phyloP scores from a whole-genome alignment of 352 stramenopile species.

The Vaucheria bursata region DNA sequence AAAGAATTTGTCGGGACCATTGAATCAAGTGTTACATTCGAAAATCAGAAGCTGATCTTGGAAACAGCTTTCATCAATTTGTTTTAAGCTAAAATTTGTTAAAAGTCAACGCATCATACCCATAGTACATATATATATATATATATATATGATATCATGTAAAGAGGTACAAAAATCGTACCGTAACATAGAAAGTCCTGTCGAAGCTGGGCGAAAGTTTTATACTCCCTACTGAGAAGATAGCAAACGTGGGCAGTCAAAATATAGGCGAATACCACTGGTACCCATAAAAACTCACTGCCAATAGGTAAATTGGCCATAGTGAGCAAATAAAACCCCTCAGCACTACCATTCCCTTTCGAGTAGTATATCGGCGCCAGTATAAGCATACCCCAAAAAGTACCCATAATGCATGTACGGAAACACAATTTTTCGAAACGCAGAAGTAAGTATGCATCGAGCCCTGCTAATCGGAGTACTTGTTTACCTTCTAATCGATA shows the following conservation, averaged over 20 bases:
- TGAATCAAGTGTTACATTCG: too few species aligned
- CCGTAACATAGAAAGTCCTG: background rate
- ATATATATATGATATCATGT: too few species aligned
- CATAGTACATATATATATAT: too few species aligned
- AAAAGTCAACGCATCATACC: too few species aligned
- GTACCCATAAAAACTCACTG: conserved; percentile 18
- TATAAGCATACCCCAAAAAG: conserved; percentile 42
- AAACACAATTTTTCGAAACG: conserved; percentile 32
- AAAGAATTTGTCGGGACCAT: too few species aligned
- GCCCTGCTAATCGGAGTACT: conserved; percentile 5
- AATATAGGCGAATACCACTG: conserved; percentile 30
- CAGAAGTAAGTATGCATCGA: conserved; percentile 38
- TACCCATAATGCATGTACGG: conserved; percentile 20
- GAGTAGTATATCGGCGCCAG: conserved; percentile 24
- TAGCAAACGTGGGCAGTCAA: conserved; percentile 35
- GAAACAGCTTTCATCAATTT: too few species aligned
- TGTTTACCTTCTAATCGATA: background rate
- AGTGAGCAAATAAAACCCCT: conserved; percentile 21
- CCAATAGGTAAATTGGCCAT: conserved; percentile 13
- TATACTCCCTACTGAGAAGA: conserved; percentile 22
- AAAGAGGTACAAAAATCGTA: too few species aligned
- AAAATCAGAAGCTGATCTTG: too few species aligned
- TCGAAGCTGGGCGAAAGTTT: conserved; percentile 20
- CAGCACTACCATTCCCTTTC: background rate
- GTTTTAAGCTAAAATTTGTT: too few species aligned